phyloP scores from a whole-genome alignment of 1,139 yeast species.

The Nakaseomyces glabratus region DNA sequence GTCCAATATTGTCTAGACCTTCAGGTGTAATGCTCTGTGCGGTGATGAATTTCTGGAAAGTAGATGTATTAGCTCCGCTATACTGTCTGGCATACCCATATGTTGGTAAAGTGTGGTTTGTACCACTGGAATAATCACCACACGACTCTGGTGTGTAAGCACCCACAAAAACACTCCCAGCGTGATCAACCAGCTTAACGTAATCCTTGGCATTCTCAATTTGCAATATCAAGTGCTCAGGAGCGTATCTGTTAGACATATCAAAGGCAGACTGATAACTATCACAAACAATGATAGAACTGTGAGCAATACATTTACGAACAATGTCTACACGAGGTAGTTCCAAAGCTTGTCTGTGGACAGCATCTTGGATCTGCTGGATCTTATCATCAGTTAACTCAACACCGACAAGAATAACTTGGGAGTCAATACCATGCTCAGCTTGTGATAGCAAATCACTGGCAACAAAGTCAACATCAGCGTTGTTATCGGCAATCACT shows the following conservation, averaged over 20 bases:
- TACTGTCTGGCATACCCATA: conserved; percentile 97
- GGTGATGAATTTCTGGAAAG: conserved; percentile 91
- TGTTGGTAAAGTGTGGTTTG: conserved; percentile 95
- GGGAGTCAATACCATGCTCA: conserved; percentile 97
- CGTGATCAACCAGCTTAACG: conserved; percentile 73
- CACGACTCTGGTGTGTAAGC: conserved; percentile 94
- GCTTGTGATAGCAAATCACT: conserved; percentile 94
- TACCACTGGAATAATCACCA: conserved; percentile 96
- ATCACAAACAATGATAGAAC: conserved; percentile 64
- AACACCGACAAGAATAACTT: conserved; percentile 85
- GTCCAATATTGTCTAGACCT: conserved; percentile 82
- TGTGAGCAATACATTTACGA: conserved; percentile 84
- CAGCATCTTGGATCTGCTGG: conserved; percentile 65
- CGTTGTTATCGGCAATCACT: conserved; percentile 76
- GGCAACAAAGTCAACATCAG: conserved; percentile 94
- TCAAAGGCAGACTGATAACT: conserved; percentile 68
- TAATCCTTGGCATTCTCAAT: conserved; percentile 64
- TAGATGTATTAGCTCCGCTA: conserved; percentile 92
- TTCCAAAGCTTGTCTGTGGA: conserved; percentile 71
- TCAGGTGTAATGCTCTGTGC: conserved; percentile 80
- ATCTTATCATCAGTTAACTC: conserved; percentile 53
- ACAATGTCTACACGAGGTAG: conserved; percentile 92
- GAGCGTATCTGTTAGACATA: conserved; percentile 85
- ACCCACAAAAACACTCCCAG: conserved; percentile 95
- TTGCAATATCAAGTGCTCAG: conserved; percentile 93